These are phyloP conservation scores for Herpotrichia juniperi DNA, from an alignment of 2,329 filamentous ascomycete genomes.

Conservation along the genomic window DNA sequence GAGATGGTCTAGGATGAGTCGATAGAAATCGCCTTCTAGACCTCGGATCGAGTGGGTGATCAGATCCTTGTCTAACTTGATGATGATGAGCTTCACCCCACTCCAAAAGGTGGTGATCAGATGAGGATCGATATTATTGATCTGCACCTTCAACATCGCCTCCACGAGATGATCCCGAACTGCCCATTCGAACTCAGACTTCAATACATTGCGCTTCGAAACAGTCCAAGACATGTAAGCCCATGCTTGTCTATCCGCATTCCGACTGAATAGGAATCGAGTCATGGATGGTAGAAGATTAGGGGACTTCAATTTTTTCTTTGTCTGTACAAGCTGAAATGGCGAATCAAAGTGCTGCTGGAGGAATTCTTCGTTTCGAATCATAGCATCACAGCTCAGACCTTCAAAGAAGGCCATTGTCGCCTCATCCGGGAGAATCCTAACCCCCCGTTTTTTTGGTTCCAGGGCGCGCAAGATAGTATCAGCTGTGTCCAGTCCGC, in stretches of 20 bases:
- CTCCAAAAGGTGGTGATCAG: constrained; percentile 79
- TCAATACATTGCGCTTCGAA: constrained; percentile 67
- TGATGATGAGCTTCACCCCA: constrained; percentile 75
- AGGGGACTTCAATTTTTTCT: constrained; percentile 77
- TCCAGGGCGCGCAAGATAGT: constrained; percentile 52
- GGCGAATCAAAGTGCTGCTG: constrained; percentile 76
- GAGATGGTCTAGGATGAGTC: constrained; percentile 69
- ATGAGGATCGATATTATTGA: constrained; percentile 57
- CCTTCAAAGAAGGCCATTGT: constrained; percentile 87
- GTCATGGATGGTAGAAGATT: constrained; percentile 82
- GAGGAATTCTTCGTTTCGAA: constrained; percentile 63
- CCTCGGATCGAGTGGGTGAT: constrained; percentile 79
- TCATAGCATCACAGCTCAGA: constrained; percentile 80
- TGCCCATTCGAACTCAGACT: constrained; percentile 85
- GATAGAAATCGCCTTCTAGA: constrained; percentile 73
- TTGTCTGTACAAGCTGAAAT: constrained; percentile 79
- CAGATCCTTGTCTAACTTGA: constrained; percentile 72
- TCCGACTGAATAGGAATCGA: constrained; percentile 79
- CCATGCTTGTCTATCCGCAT: constrained; percentile 69
- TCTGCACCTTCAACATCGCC: constrained; percentile 68
- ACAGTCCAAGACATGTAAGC: constrained; percentile 72
- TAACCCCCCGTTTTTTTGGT: constrained; percentile 57
- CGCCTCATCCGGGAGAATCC: constrained; percentile 62
- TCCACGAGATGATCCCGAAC: constrained; percentile 74
- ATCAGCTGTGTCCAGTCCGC: constrained; percentile 50